A percentile compares a stretch with the other conserved stretches of the same genome.
Conservation (phyloP, 179 eudicot species). For the Silene coronaria region DNA sequence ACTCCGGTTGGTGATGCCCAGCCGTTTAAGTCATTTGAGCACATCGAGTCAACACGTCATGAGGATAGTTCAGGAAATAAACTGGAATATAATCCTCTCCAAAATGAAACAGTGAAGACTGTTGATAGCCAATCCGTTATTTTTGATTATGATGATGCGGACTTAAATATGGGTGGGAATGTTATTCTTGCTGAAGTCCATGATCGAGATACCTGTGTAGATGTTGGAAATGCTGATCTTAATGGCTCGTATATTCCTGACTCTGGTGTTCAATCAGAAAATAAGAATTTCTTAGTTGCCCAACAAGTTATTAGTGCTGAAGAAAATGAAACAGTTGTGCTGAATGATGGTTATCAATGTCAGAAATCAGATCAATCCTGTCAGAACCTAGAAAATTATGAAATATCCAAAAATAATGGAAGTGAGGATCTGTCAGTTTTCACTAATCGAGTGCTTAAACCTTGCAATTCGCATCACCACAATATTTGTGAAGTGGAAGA, state of each 20-base stretch:
- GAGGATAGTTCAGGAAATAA: conserved; percentile 17
- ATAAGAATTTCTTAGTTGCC: conserved; percentile 17
- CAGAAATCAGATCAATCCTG: conserved; percentile 23
- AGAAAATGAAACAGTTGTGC: conserved; percentile 22
- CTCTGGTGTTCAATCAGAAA: conserved; percentile 22
- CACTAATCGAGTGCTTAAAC: conserved; percentile 37
- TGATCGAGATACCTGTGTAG: conserved; percentile 20
- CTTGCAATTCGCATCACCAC: conserved; percentile 34
- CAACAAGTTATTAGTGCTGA: conserved; percentile 17
- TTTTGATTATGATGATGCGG: conserved; percentile 23
- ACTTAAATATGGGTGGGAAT: conserved; percentile 11
- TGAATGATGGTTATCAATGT: conserved; percentile 18
- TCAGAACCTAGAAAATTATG: conserved; percentile 21
- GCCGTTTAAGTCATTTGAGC: conserved; percentile 23
- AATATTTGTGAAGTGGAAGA: conserved; percentile 26
- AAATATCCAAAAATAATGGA: conserved; percentile 16
- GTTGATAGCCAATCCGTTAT: conserved; percentile 14
- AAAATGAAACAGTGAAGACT: conserved; percentile 23
- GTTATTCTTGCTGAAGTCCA: conserved; percentile 19
- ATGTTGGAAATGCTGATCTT: conserved; percentile 22
- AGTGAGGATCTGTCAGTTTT: conserved; percentile 21
- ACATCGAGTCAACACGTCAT: conserved; percentile 24
- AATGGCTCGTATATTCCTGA: conserved; percentile 24
- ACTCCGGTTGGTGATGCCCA: conserved; percentile 21
- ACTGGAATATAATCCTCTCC: conserved; percentile 24